Base-by-base conservation (phyloP, 495 filamentous ascomycete genomes). In the Mytilinidion resinicola region DNA sequence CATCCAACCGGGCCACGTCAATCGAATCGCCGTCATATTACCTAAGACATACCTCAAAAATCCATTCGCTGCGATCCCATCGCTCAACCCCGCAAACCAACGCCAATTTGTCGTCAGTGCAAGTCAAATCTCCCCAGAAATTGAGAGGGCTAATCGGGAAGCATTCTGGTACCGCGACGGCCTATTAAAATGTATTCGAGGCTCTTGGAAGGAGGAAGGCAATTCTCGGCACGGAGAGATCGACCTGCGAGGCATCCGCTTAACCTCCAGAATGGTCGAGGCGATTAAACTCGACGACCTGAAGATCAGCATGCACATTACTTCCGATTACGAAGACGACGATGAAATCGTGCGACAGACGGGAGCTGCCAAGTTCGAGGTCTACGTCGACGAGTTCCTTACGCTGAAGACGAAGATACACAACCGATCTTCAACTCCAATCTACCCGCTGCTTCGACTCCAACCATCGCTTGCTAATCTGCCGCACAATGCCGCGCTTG, bases 111-210 rank as follows among this genome's bases (percentile, higher is more conserved):
- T 96, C 19, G 88, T 96, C 49, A 91, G 85, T 67, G 84, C 85
- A 42, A 81, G 81, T 59, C 88, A 89, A 61, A 78, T 88, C 49
- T 85, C 87, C 0, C 86, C 89, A 1, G 88, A 93, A 57, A 82
- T 79, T 21, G 91, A 96, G 71, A 81, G 85, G 36, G 82, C 85
- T 7, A 85, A 78, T 42, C 80, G 91, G 39, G 90, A 96, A 73
- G 84, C 85, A 1, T 96, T 96, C 71, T 96, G 91, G 91, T 96
- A 90, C 73, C 81, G 91, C 7, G 87, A 95, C 66, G 86, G 85
- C 67, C 78, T 96, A 1, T 78, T 96, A 9, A 86, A 88, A 57
- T 76, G 77, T 19, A 69, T 96, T 2, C 73, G 73, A 4, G 91
- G 84, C 2, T 78, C 75, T 1, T 96, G 91, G 91, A 80, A 75